These are phyloP conservation scores for Zea luxurians DNA, from an alignment of 176 grass and related monocot species.

Conservation along the genomic window DNA sequence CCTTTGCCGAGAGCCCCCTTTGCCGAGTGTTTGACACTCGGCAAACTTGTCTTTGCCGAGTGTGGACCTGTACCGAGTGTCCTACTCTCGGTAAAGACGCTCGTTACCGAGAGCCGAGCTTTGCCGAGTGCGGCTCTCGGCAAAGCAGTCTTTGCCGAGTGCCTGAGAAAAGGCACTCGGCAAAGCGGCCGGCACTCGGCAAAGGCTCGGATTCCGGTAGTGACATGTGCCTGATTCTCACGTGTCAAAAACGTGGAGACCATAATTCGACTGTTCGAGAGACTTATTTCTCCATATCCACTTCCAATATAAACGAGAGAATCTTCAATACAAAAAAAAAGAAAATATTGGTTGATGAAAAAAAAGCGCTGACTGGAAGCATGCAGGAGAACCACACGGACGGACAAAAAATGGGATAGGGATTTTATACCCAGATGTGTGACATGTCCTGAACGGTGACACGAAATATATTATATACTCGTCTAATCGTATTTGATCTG, in stretches of 20 bases:
- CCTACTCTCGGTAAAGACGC: too few species aligned
- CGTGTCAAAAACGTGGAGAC: conserved; percentile 35
- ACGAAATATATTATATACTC: not conserved
- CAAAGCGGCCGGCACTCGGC: too few species aligned
- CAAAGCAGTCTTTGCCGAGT: too few species aligned
- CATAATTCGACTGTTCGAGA: conserved; percentile 14
- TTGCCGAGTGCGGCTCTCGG: too few species aligned
- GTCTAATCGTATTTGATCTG: not conserved
- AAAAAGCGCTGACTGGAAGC: not conserved
- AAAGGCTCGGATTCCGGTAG: too few species aligned
- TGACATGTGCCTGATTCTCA: conserved; percentile 16
- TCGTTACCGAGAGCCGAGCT: too few species aligned
- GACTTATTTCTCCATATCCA: not conserved
- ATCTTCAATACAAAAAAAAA: not conserved
- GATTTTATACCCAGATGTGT: not conserved
- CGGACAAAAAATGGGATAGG: not conserved
- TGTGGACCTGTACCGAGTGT: too few species aligned
- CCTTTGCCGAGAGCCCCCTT: too few species aligned
- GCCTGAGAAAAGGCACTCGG: too few species aligned
- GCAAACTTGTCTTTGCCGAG: too few species aligned
- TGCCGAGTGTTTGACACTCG: too few species aligned
- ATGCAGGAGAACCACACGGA: not conserved
- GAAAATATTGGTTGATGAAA: not conserved
- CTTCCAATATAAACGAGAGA: not conserved
- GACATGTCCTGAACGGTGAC: conserved; percentile 6